Percentiles rank a stretch among this genome's conserved stretches.
These are phyloP conservation scores for Pleurostoma richardsiae DNA, from an alignment of 2,329 filamentous ascomycete genomes.

Conservation along the genomic window DNA sequence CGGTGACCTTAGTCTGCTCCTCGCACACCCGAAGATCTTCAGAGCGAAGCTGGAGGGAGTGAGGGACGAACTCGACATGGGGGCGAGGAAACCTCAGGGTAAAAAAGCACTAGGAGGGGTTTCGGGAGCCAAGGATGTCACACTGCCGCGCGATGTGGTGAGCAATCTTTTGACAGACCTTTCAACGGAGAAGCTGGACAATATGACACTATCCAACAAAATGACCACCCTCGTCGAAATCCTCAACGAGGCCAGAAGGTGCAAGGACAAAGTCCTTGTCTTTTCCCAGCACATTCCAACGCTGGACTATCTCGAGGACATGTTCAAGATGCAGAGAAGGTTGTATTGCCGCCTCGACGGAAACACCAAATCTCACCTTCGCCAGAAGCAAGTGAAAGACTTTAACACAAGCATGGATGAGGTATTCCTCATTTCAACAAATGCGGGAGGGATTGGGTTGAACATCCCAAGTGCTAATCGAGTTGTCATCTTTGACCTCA, in stretches of 20 bases:
- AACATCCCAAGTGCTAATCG: constrained; percentile 83
- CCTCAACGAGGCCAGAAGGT: constrained; percentile 54
- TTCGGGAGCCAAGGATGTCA: neutral
- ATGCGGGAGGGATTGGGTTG: constrained; percentile 74
- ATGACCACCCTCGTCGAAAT: constrained; percentile 63
- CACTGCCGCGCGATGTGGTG: constrained; percentile 21
- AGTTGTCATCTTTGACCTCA: constrained; percentile 80
- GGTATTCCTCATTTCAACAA: constrained; percentile 78
- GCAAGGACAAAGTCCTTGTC: constrained; percentile 70
- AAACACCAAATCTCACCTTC: constrained; percentile 42
- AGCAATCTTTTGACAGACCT: constrained; percentile 27
- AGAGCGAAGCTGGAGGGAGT: constrained; percentile 23
- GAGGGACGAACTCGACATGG: constrained; percentile 5
- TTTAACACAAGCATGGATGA: constrained; percentile 59
- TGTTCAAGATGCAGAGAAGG: constrained; percentile 45
- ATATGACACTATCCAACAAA: constrained; percentile 60
- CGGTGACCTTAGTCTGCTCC: constrained; percentile 40
- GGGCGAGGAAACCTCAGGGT: neutral
- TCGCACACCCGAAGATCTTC: constrained; percentile 48
- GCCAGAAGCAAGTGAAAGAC: constrained; percentile 58
- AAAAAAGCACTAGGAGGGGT: neutral
- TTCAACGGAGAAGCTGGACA: constrained; percentile 22
- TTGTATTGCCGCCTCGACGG: constrained; percentile 64
- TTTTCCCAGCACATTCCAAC: constrained; percentile 72
- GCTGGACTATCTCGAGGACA: constrained; percentile 60